Conservation (phyloP, 106 monocot species). For the Triglochin maritima region DNA sequence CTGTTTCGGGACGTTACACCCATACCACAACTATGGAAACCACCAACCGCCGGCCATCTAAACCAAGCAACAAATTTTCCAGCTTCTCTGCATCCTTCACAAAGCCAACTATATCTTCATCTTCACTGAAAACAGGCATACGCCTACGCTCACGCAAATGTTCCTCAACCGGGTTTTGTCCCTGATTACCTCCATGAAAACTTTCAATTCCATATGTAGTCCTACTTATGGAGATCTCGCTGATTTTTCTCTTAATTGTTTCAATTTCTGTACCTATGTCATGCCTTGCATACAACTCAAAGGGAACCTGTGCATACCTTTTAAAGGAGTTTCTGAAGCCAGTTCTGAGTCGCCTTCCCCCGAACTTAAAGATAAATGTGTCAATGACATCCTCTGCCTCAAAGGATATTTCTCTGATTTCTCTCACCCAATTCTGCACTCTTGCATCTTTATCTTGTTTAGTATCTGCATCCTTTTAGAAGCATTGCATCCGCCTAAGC, state of each 20-base stretch:
- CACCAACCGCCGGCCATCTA: constrained; percentile 2
- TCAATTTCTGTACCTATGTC: neutral
- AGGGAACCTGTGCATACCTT: neutral
- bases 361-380: constrained; percentile 8
- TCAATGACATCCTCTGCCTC: constrained; percentile 27
- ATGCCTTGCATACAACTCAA: neutral
- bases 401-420: constrained; percentile 13
- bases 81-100: neutral
- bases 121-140: neutral
- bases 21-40: constrained; percentile 28
- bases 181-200: neutral
- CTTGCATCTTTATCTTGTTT: constrained; percentile 8
- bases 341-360: neutral
- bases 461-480: constrained; percentile 20
- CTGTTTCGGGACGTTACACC: too few species aligned
- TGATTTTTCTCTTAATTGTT: constrained; percentile 1
- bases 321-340: neutral
- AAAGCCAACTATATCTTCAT: constrained; percentile 8
- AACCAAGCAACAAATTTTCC: constrained; percentile 5
- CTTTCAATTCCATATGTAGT: constrained; percentile 10
- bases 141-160: constrained; percentile 1
- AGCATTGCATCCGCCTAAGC: constrained; percentile 20
- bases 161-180: constrained; percentile 1
- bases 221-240: constrained; percentile 1
- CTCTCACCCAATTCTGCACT: constrained; percentile 18